A percentile compares a stretch with the other conserved stretches of the same genome.
Conservation (phyloP, 805 yeast species). For the Tetrapisispora fleetii region DNA sequence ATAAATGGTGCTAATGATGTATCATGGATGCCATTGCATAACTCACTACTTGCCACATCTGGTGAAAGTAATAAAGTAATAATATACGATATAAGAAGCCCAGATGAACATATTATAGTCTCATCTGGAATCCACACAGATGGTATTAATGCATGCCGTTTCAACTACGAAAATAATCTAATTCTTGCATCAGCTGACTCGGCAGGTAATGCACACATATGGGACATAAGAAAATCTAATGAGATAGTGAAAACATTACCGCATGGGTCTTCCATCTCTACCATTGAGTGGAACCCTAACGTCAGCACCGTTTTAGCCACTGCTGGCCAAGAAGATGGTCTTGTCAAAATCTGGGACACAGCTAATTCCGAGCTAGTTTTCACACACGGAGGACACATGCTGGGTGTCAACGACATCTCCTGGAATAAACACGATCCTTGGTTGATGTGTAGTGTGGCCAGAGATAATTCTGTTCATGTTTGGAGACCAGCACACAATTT, state of each 20-base stretch:
- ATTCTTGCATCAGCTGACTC: slow-evolving; percentile 62
- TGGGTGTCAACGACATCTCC: slow-evolving; percentile 73
- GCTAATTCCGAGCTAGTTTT: slow-evolving; percentile 36
- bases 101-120: slow-evolving; percentile 1
- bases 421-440: slow-evolving; percentile 72
- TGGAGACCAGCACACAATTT: slow-evolving; percentile 56
- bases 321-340: slow-evolving; percentile 54
- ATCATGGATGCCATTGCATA: slow-evolving; percentile 57
- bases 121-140: slow-evolving; percentile 3
- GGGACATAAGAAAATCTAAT: slow-evolving; percentile 52
- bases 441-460: slow-evolving; percentile 67
- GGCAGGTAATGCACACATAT: slow-evolving; percentile 43
- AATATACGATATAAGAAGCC: slow-evolving; percentile 44
- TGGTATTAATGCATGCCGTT: slow-evolving; percentile 49
- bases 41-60: slow-evolving; percentile 49
- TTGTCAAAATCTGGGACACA: slow-evolving; percentile 55
- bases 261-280: slow-evolving; percentile 47
- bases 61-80: slow-evolving; percentile 52
- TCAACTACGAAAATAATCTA: slow-evolving; percentile 47
- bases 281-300: slow-evolving; percentile 64
- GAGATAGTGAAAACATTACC: slow-evolving; percentile 23
- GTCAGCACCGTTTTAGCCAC: slow-evolving; percentile 47
- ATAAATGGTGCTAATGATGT: slow-evolving; percentile 57
- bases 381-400: slow-evolving; percentile 76
- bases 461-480: slow-evolving; percentile 78